Evolutionary conservation across 2,329 filamentous ascomycete genomes (phyloP), one percentile per base, ranked within the genome.

Genomic region (Pezicula radicicola): DNA sequence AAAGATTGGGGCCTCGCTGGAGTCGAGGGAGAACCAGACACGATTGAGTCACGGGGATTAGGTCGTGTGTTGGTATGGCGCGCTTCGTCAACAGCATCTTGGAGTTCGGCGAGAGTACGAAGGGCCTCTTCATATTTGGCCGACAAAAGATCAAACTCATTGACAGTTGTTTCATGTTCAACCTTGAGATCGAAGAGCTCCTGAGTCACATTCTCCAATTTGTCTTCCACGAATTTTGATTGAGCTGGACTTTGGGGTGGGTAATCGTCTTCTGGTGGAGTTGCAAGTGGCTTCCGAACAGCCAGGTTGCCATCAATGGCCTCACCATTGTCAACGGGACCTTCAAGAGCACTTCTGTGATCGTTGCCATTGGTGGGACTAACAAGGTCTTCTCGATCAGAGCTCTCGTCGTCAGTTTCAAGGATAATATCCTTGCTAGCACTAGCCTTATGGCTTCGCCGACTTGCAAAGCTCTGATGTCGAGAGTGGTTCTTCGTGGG

Each of bases 121-220:
- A 99, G 75, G 5, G 92, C 89, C 63, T 96, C 87, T 64, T 96
- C 90, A 62, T 99, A 99, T 70, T 96, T 97, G 60, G 84, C 79
- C 51, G 91, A 85, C 25, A 99, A 84, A 43, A 84, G 72, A 57
- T 95, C 89, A 62, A 87, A 93, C 53, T 97, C 91, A 57, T 80
- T 85, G 16, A 96, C 67, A 0, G 91, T 93, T 8, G 80, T 77
- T 68, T 97, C 93, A 63, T 99, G 94, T 70, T 97, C 91, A 39
- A 95, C 86, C 15, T 89, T 88, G 48, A 99, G 81, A 62, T 94
- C 90, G 52, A 96, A 82, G 2, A 99, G 84, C 71, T 99, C 94
- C 67, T 96, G 91, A 0, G 88, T 94, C 39, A 97, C 88, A 37
- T 79, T 87, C 64, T 97, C 93, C 13, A 97, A 81, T 72, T 97